Evolutionary conservation across 2,329 filamentous ascomycete genomes (phyloP).

Genomic region (Dothideomycetes sp.): DNA sequence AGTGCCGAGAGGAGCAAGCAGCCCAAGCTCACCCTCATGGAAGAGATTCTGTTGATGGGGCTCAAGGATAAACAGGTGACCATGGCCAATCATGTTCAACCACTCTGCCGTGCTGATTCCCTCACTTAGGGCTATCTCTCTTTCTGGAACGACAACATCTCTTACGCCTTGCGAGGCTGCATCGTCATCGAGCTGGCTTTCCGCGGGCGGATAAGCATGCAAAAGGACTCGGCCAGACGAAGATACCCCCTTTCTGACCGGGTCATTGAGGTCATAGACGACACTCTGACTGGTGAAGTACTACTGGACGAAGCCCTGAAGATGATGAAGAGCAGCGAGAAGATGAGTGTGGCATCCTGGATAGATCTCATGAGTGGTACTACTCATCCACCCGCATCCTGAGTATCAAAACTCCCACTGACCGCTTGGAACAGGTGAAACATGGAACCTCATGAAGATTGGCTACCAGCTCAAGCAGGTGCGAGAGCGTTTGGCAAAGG

Average conservation of each 20-base stretch:
- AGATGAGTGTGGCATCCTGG: slow-evolving; percentile 99
- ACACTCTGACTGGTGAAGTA: slow-evolving; percentile 91
- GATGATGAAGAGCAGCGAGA: slow-evolving; percentile 99
- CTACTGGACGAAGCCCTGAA: slow-evolving; percentile 95
- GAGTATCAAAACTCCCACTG: neutral
- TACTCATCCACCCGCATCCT: slow-evolving; percentile 7
- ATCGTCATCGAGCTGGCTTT: slow-evolving; percentile 98
- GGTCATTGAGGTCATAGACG: slow-evolving; percentile 93
- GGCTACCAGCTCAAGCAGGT: slow-evolving; percentile 99
- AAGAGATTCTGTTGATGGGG: slow-evolving; percentile 89
- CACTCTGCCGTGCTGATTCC: neutral
- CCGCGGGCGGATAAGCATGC: slow-evolving; percentile 93
- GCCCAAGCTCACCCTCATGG: slow-evolving; percentile 97
- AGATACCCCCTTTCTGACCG: slow-evolving; percentile 88
- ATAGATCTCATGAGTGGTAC: slow-evolving; percentile 98
- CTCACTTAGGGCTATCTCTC: slow-evolving; percentile 75
- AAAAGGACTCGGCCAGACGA: slow-evolving; percentile 85
- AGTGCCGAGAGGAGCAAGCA: slow-evolving; percentile 93
- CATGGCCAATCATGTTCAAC: slow-evolving; percentile 5
- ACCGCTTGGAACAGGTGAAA: slow-evolving; percentile 59
- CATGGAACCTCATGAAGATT: slow-evolving; percentile 99
- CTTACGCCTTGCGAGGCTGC: slow-evolving; percentile 91
- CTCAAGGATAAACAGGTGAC: slow-evolving; percentile 96
- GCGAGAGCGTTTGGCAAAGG: slow-evolving; percentile 91
- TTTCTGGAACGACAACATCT: slow-evolving; percentile 99